These are phyloP conservation scores for Cercospora canescens DNA, from an alignment of 2,329 filamentous ascomycete genomes.

Conservation along the genomic window DNA sequence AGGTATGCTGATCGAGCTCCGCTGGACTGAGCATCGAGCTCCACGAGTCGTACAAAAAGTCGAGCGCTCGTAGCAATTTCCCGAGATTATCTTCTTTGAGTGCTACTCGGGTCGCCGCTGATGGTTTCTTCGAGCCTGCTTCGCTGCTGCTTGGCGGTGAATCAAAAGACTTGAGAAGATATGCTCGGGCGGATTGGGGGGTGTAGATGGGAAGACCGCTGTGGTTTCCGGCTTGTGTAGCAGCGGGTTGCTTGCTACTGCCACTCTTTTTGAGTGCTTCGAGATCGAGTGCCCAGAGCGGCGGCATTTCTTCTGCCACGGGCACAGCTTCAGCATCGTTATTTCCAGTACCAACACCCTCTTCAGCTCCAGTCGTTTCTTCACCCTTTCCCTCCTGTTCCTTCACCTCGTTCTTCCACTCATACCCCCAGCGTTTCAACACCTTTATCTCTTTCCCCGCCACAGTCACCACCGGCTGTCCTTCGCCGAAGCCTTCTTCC, in stretches of 20 bases:
- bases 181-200: slow-evolving; percentile 66
- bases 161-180: slow-evolving; percentile 61
- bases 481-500: slow-evolving; percentile 70
- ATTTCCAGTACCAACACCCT: not conserved
- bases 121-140: slow-evolving; percentile 52
- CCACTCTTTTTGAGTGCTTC: slow-evolving; percentile 53
- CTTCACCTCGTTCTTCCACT: slow-evolving; percentile 48
- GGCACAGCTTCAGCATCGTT: slow-evolving; percentile 10
- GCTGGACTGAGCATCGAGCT: slow-evolving; percentile 58
- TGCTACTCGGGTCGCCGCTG: slow-evolving; percentile 51
- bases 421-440: slow-evolving; percentile 75
- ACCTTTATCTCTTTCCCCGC: slow-evolving; percentile 74
- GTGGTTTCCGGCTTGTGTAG: slow-evolving; percentile 29
- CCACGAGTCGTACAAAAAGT: slow-evolving; percentile 76
- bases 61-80: slow-evolving; percentile 67
- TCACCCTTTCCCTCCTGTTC: slow-evolving; percentile 31
- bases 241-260: slow-evolving; percentile 25
- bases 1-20: slow-evolving; percentile 75
- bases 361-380: slow-evolving; percentile 28
- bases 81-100: slow-evolving; percentile 71
- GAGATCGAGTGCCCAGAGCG: slow-evolving; percentile 60
- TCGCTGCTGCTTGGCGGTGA: slow-evolving; percentile 40
- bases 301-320: slow-evolving; percentile 42
- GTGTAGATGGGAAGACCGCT: slow-evolving; percentile 69
- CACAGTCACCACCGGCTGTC: slow-evolving; percentile 71